A percentile compares a stretch with the other conserved stretches of the same genome.
phyloP scores from a whole-genome alignment of 805 yeast species.

The Monosporozyma servazzii region DNA sequence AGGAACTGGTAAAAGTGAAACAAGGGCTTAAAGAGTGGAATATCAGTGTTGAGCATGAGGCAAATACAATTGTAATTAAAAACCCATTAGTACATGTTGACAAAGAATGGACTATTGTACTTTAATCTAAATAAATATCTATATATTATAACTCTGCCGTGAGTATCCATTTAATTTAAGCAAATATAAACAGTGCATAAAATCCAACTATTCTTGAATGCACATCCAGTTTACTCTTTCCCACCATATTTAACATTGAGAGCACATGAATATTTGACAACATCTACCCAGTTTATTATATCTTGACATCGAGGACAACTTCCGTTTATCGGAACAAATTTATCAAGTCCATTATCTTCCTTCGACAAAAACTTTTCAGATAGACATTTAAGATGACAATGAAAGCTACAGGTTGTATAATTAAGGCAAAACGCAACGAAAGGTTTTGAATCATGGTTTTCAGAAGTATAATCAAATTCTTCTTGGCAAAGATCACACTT shows the following conservation, averaged over 20 bases:
- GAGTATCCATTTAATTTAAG: background rate
- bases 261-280: slow-evolving; percentile 22
- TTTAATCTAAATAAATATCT: slow-evolving; percentile 11
- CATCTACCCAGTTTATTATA: slow-evolving; percentile 22
- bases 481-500: slow-evolving; percentile 29
- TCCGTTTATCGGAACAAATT: slow-evolving; percentile 12
- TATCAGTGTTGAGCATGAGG: slow-evolving; percentile 8
- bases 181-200: background rate
- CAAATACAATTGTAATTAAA: slow-evolving; percentile 30
- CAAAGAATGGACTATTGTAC: slow-evolving; percentile 39
- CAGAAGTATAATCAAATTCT: slow-evolving; percentile 31
- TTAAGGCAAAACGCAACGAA: slow-evolving; percentile 29
- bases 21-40: slow-evolving; percentile 22
- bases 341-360: background rate
- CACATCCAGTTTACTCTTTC: background rate
- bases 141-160: slow-evolving; percentile 3
- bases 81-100: slow-evolving; percentile 43
- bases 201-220: background rate
- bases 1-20: slow-evolving; percentile 18
- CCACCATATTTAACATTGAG: slow-evolving; percentile 9
- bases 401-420: slow-evolving; percentile 23
- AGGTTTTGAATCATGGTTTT: slow-evolving; percentile 23
- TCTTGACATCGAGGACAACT: slow-evolving; percentile 25
- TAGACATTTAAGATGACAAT: slow-evolving; percentile 35
- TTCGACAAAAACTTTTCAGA: slow-evolving; percentile 18